Percentiles rank a stretch among this genome's conserved stretches.
phyloP scores from a whole-genome alignment of 2,329 filamentous ascomycete genomes.

The Cladosporium sp. region DNA sequence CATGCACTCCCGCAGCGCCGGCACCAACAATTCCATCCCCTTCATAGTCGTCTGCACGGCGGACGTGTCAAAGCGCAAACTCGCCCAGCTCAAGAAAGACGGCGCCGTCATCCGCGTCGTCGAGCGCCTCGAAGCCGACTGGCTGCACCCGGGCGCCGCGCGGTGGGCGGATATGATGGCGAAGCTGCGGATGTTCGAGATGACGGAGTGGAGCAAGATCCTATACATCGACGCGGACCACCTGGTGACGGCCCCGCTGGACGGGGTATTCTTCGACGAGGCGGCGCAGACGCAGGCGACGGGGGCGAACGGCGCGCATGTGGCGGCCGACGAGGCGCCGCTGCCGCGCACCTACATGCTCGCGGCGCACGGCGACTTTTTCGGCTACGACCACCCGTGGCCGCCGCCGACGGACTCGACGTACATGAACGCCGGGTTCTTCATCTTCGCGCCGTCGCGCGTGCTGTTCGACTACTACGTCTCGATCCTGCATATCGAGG shows the following conservation, averaged over 20 bases:
- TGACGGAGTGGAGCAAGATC: slow-evolving; percentile 30
- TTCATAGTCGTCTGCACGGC: slow-evolving; percentile 34
- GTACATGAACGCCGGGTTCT: slow-evolving; percentile 35
- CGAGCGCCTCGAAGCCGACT: slow-evolving; percentile 27
- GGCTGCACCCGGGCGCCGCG: slow-evolving; percentile 23
- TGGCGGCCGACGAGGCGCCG: slow-evolving; percentile 29
- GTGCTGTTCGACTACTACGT: slow-evolving; percentile 34
- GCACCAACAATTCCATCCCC: slow-evolving; percentile 31
- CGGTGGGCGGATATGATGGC: slow-evolving; percentile 32
- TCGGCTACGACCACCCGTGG: slow-evolving; percentile 27
- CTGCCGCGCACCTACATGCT: slow-evolving; percentile 38
- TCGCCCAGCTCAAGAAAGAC: slow-evolving; percentile 30
- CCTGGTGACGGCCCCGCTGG: slow-evolving; percentile 25
- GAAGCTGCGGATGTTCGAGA: slow-evolving; percentile 32
- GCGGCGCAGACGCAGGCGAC: slow-evolving; percentile 29
- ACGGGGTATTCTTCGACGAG: slow-evolving; percentile 33
- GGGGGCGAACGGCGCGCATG: slow-evolving; percentile 16
- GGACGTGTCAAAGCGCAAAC: slow-evolving; percentile 30
- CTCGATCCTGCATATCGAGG: slow-evolving; percentile 25
- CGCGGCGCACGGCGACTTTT: slow-evolving; percentile 29
- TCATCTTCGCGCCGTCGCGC: slow-evolving; percentile 31
- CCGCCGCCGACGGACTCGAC: slow-evolving; percentile 24
- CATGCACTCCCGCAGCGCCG: slow-evolving; percentile 30
- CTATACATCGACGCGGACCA: slow-evolving; percentile 32
- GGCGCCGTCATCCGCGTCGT: slow-evolving; percentile 33